Evolutionary conservation across 495 filamentous ascomycete species (phyloP), one percentile per base, ranked within the genome.

Genomic region (Xanthoparmelia taractica): DNA sequence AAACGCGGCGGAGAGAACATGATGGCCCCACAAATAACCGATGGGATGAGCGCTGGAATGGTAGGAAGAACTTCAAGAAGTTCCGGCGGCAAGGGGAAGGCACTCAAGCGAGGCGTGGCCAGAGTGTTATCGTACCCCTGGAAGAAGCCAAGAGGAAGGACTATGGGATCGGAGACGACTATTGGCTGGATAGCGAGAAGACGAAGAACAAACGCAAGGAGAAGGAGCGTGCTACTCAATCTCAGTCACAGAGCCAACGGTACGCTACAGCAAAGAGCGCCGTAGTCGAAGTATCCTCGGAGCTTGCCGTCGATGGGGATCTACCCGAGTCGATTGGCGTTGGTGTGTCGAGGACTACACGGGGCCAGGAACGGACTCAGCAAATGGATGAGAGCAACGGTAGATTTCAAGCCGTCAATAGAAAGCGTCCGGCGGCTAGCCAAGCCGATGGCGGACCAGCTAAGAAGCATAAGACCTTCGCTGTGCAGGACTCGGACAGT

Each of bases 41-140:
- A 29, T 97, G 95, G 94, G 85, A 97, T 68, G 86, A 91, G 4
- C 78, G 80, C 41, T 98, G 95, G 95, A 96, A 97, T 70, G 94
- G 95, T 0, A 83, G 93, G 8, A 95, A 91, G 75, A 97, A 98
- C 67, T 98, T 97, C 78, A 98, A 98, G 74, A 87, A 83, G 66
- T 98, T 98, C 67, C 82, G 84, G 6, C 82, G 84, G 61, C 82
- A 83, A 55, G 85, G 82, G 3, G 84, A 80, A 4, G 79, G 78
- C 1, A 74, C 79, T 8, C 67, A 63, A 25, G 72, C 67, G 63
- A 76, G 66, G 66, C 81, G 65, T 65, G 79, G 80, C 8, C 78
- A 81, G 61, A 79, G 78, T 29, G 84, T 93, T 33, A 90, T 96
- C 52, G 86, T 97, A 36, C 78, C 80, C 0, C 75, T 97, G 20